A percentile compares a stretch with the other conserved stretches of the same genome.
Evolutionary conservation across 2,329 filamentous ascomycete species (phyloP).

Genomic region (Aspergillus costaricaensis): DNA sequence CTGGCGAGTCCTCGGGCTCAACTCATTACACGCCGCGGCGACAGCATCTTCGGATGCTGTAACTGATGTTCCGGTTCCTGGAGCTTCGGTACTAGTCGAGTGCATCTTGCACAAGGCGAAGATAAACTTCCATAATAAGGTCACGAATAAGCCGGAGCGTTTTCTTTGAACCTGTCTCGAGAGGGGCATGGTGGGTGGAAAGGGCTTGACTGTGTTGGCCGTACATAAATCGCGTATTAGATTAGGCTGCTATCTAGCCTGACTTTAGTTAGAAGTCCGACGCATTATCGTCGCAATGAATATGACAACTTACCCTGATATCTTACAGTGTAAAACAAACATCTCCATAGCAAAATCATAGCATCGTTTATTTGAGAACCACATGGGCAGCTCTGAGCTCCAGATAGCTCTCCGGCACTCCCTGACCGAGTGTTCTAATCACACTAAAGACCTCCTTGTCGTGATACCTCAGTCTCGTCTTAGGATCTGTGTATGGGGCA

Average conservation of each 20-base stretch:
- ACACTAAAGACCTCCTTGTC: conserved; percentile 88
- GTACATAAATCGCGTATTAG: conserved; percentile 56
- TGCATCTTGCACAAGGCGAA: conserved; percentile 73
- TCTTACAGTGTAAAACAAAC: conserved; percentile 6
- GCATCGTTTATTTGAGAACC: conserved; percentile 68
- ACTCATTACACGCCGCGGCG: conserved; percentile 51
- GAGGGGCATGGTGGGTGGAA: conserved; percentile 80
- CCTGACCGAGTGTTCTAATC: conserved; percentile 77
- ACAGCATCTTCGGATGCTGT: conserved; percentile 56
- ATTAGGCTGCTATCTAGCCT: not conserved
- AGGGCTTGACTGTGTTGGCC: conserved; percentile 95
- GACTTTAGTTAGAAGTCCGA: not conserved
- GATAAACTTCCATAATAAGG: conserved; percentile 58
- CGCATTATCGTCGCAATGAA: not conserved
- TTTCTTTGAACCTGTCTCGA: conserved; percentile 79
- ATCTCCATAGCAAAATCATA: not conserved
- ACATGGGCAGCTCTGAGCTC: conserved; percentile 91
- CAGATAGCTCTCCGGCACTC: conserved; percentile 82
- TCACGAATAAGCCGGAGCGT: conserved; percentile 99
- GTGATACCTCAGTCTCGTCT: conserved; percentile 89
- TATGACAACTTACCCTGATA: not conserved
- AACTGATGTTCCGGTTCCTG: conserved; percentile 63
- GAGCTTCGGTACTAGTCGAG: conserved; percentile 71
- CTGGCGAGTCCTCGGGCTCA: not conserved
- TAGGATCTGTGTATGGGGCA: conserved; percentile 91